Percentiles rank a stretch among this genome's conserved stretches.
Evolutionary conservation across 1,139 yeast species (phyloP).

Genomic region (Saccharomycopsis hybrid): DNA sequence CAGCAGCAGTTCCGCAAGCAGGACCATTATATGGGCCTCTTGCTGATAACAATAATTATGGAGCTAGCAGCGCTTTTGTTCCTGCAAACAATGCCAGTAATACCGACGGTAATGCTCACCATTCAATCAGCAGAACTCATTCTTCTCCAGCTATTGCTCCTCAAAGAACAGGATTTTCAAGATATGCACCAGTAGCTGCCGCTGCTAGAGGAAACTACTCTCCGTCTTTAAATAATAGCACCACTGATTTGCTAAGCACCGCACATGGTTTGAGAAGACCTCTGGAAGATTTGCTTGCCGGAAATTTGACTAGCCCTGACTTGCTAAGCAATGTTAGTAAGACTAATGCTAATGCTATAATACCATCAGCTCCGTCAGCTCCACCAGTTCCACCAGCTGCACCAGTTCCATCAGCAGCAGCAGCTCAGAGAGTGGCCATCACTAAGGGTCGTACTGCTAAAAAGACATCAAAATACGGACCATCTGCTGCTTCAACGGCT

Average conservation of each 20-base stretch:
- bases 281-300: too few relatives aligned
- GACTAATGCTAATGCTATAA: conserved; percentile 1
- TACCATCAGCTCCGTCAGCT: conserved; percentile 10
- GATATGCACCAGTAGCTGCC: not conserved
- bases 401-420: conserved; percentile 14
- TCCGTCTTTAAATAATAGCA: too few relatives aligned
- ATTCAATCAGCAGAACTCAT: not conserved
- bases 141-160: conserved; percentile 7
- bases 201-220: too few relatives aligned
- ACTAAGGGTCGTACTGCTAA: too few relatives aligned
- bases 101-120: not conserved
- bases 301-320: too few relatives aligned
- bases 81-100: not conserved
- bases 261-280: too few relatives aligned
- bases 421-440: not conserved
- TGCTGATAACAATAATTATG: not conserved
- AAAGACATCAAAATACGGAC: too few relatives aligned
- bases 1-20: conserved; percentile 29
- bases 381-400: conserved; percentile 18
- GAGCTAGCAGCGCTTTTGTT: not conserved
- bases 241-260: too few relatives aligned
- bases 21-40: conserved; percentile 3
- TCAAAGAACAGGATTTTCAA: not conserved
- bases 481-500: too few relatives aligned
- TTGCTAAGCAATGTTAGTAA: too few relatives aligned